Evolutionary conservation across 2,329 filamentous ascomycete species (phyloP), one percentile per base, ranked within the genome.

Genomic region (Colletotrichum sp.): DNA sequence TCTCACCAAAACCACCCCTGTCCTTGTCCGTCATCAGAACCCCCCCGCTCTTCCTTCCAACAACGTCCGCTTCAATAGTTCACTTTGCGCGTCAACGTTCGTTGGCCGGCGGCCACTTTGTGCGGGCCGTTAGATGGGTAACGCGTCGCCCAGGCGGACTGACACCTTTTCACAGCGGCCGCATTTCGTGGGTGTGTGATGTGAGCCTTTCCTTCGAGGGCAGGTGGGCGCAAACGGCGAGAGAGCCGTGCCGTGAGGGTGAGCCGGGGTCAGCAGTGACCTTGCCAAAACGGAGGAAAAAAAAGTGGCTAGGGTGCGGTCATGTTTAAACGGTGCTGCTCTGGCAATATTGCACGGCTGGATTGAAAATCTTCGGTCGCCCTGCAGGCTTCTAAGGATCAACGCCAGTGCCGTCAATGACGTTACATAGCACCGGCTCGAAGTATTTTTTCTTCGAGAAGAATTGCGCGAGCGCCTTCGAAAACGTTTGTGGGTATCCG

Each of bases 81-180:
- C 61, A 24, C 30, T 30, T 61, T 67, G 38, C 68, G 62, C 61
- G 72, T 71, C 72, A 67, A 55, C 61, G 43, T 66, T 74, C 48
- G 59, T 56, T 58, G 58, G 28, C 14, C 48, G 66, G 6, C 34
- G 30, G 26, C n/a, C 59, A 34, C 32, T 26, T 73, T 69, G n/a
- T 55, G 36, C 52, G 34, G 67, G 18, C 52, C 34, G 34, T 32
- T 2, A 36, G 59, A 59, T 59, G 21, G 58, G 10, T 21, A 43
- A 26, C 59, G 58, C 28, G 58, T 34, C n/a, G 58, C 28, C 16
- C 28, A 58, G 28, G 58, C 32, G 18, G 12, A 32, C 26, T 21
- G 18, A 12, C 32, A n/a, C 43, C 14, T 32, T 34, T 14, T 16
- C 28, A 36, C 12, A 26, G 14, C 21, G 32, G 18, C 48, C 6